phyloP scores from a whole-genome alignment of 768 basidiomycete genomes.

The Russula abietina region DNA sequence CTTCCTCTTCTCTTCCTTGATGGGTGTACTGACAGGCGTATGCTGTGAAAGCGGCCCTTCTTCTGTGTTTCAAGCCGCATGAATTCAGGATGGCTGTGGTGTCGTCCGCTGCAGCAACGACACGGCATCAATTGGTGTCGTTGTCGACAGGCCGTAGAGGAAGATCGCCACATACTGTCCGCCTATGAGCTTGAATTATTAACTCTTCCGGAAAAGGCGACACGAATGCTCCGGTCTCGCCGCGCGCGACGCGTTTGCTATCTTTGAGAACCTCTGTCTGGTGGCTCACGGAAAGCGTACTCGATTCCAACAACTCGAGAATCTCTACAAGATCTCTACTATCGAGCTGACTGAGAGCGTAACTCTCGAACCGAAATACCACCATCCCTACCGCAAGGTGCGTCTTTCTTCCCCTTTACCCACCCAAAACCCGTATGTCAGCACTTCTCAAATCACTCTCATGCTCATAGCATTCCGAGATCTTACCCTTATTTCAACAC shows the following conservation, averaged over 20 bases:
- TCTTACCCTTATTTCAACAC: constrained; percentile 79
- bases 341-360: constrained; percentile 97
- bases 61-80: constrained; percentile 93
- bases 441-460: neutral
- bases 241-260: constrained; percentile 75
- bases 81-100: constrained; percentile 95
- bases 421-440: neutral
- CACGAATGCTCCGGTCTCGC: constrained; percentile 60
- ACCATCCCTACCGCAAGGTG: constrained; percentile 79
- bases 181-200: constrained; percentile 37
- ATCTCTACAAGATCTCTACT: constrained; percentile 87
- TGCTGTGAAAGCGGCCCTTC: constrained; percentile 52
- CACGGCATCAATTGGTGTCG: constrained; percentile 88
- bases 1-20: neutral
- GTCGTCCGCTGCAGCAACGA: constrained; percentile 94
- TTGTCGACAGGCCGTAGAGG: constrained; percentile 86
- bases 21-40: neutral
- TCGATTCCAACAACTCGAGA: constrained; percentile 69
- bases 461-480: constrained; percentile 60
- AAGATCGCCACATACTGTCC: constrained; percentile 48
- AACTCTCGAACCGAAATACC: constrained; percentile 84
- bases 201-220: constrained; percentile 62
- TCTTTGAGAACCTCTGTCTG: constrained; percentile 90
- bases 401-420: constrained; percentile 16
- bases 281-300: constrained; percentile 64